Evolutionary conservation across 2,329 filamentous ascomycete species (phyloP).

Genomic region (Massarina eburnea): DNA sequence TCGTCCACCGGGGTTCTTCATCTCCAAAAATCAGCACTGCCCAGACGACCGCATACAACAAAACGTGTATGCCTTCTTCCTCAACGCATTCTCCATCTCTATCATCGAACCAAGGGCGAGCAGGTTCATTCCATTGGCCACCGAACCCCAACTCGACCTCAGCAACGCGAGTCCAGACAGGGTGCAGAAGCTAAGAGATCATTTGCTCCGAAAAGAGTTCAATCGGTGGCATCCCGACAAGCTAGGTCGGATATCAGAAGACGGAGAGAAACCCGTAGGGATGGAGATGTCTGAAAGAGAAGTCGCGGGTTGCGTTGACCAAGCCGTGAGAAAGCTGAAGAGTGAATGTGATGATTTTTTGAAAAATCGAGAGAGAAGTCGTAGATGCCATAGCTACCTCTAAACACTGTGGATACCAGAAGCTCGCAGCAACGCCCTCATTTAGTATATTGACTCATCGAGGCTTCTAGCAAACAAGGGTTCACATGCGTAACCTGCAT

Average conservation of each 20-base stretch:
- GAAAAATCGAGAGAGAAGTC: neutral
- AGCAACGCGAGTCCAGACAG: neutral
- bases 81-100: conserved; percentile 10
- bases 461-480: too few relatives aligned
- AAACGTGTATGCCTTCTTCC: conserved; percentile 8
- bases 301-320: neutral
- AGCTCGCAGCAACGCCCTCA: too few relatives aligned
- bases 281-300: neutral
- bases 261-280: neutral
- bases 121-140: neutral
- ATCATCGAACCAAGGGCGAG: conserved; percentile 4
- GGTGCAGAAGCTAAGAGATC: conserved; percentile 1
- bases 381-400: neutral
- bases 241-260: neutral
- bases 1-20: too few relatives aligned
- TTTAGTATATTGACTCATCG: too few relatives aligned
- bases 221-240: conserved; percentile 4
- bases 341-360: neutral
- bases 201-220: conserved; percentile 2
- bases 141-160: conserved; percentile 1
- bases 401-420: too few relatives aligned
- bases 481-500: too few relatives aligned
- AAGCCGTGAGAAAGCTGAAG: neutral
- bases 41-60: conserved; percentile 5
- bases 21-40: too few relatives aligned